Conservation (phyloP, 805 yeast genomes). For the Barnettozyma siamensis region DNA sequence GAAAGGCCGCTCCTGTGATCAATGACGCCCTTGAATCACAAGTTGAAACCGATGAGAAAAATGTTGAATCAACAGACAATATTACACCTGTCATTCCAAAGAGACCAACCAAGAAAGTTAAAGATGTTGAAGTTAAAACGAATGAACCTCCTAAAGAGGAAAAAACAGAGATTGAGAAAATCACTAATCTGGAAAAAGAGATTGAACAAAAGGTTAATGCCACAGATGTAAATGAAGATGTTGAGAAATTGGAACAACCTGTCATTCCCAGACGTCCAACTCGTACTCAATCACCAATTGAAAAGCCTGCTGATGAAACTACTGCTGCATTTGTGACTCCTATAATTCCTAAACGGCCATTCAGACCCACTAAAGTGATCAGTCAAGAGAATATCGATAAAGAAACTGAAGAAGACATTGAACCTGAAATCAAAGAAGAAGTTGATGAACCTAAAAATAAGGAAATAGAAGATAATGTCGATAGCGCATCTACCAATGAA, state of each 20-base stretch:
- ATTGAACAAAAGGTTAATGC: no score
- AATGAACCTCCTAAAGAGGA: background rate
- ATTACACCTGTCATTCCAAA: slow-evolving; percentile 8
- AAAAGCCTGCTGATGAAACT: slow-evolving; percentile 5
- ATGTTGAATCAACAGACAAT: background rate
- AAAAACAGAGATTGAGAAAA: background rate
- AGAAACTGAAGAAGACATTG: background rate
- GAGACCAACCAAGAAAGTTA: slow-evolving; percentile 3
- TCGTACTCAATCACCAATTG: background rate
- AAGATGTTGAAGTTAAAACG: background rate
- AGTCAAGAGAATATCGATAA: background rate
- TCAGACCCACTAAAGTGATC: background rate
- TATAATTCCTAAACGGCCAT: slow-evolving; percentile 11
- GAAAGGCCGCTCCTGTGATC: background rate
- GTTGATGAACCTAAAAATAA: background rate
- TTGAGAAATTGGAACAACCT: slow-evolving; percentile 3
- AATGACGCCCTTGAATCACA: background rate
- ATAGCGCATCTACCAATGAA: background rate
- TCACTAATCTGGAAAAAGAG: no score
- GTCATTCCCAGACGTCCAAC: slow-evolving; percentile 12
- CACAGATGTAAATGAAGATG: background rate
- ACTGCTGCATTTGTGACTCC: slow-evolving; percentile 6
- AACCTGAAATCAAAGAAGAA: background rate
- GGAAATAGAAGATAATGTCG: background rate
- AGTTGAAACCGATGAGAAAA: background rate